phyloP scores from a whole-genome alignment of 208 protist species.

The Trypanosoma caninum region DNA sequence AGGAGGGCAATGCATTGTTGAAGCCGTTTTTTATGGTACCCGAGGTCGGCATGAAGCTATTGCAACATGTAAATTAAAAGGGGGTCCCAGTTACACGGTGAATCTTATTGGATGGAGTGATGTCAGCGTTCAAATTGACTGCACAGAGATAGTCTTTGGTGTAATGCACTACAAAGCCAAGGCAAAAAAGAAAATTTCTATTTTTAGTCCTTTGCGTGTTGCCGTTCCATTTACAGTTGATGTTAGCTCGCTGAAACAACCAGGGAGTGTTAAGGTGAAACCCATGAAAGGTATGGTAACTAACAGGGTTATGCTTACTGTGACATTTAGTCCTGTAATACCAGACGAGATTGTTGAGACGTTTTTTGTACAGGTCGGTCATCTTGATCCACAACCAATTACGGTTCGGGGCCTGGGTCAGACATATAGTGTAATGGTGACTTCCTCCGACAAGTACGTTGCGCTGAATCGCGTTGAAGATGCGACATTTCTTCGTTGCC shows the following conservation, averaged over 20 bases:
- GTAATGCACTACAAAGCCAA: slow-evolving; percentile 69
- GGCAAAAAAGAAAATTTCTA: slow-evolving; percentile 64
- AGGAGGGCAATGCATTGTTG: slow-evolving; percentile 67
- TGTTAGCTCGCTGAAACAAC: slow-evolving; percentile 36
- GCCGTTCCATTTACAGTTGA: slow-evolving; percentile 78
- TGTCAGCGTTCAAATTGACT: slow-evolving; percentile 81
- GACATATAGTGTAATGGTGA: slow-evolving; percentile 54
- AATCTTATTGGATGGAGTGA: slow-evolving; percentile 68
- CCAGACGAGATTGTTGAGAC: slow-evolving; percentile 83
- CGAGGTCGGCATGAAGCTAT: slow-evolving; percentile 44
- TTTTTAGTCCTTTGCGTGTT: slow-evolving; percentile 91
- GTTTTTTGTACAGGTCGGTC: slow-evolving; percentile 86
- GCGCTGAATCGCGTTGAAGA: slow-evolving; percentile 22
- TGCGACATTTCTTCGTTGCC: slow-evolving; percentile 5
- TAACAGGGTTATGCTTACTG: slow-evolving; percentile 64
- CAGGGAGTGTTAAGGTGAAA: slow-evolving; percentile 60
- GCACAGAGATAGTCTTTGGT: slow-evolving; percentile 89
- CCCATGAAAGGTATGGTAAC: slow-evolving; percentile 71
- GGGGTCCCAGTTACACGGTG: slow-evolving; percentile 90
- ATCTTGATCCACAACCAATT: slow-evolving; percentile 92
- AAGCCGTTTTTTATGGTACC: slow-evolving; percentile 88
- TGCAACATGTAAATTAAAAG: slow-evolving; percentile 89
- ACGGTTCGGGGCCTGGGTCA: slow-evolving; percentile 68
- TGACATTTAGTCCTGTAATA: slow-evolving; percentile 78
- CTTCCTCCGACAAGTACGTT: slow-evolving; percentile 21